Conservation (phyloP, 345 rosid genomes). For the Eucalyptus shirleyi region DNA sequence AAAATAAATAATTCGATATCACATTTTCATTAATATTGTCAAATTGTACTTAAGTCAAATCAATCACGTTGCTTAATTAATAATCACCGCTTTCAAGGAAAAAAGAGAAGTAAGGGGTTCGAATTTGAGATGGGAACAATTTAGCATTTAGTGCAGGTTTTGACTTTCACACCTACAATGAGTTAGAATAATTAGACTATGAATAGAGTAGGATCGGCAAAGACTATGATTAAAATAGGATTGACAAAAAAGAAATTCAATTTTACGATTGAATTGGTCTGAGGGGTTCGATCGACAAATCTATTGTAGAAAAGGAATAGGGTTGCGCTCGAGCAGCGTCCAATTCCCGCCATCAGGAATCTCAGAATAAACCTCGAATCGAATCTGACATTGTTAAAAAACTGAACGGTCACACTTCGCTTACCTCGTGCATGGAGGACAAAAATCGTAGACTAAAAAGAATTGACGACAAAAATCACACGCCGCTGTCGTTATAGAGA, state of each 20-base stretch:
- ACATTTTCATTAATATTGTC: too few relatives aligned
- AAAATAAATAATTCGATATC: too few relatives aligned
- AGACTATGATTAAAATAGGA: too few relatives aligned
- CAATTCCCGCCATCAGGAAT: too few relatives aligned
- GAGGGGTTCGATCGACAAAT: accelerated
- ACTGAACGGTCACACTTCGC: too few relatives aligned
- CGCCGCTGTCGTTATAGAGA: not conserved
- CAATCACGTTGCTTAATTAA: not conserved
- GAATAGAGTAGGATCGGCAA: accelerated
- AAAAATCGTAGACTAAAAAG: too few relatives aligned
- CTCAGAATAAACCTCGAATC: not conserved
- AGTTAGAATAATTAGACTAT: too few relatives aligned
- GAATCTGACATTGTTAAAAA: too few relatives aligned
- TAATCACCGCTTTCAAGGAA: accelerated
- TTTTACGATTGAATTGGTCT: accelerated
- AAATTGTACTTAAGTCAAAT: not conserved
- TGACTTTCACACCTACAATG: accelerated
- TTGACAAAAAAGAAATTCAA: too few relatives aligned
- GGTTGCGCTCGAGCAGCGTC: too few relatives aligned
- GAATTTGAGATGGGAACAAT: accelerated
- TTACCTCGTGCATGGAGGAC: not conserved
- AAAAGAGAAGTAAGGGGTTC: accelerated
- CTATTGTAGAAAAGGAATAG: too few relatives aligned
- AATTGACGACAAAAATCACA: not conserved
- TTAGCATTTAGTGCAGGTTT: accelerated